Conservation (phyloP, 331 rosid genomes). For the Telfairia occidentalis region DNA sequence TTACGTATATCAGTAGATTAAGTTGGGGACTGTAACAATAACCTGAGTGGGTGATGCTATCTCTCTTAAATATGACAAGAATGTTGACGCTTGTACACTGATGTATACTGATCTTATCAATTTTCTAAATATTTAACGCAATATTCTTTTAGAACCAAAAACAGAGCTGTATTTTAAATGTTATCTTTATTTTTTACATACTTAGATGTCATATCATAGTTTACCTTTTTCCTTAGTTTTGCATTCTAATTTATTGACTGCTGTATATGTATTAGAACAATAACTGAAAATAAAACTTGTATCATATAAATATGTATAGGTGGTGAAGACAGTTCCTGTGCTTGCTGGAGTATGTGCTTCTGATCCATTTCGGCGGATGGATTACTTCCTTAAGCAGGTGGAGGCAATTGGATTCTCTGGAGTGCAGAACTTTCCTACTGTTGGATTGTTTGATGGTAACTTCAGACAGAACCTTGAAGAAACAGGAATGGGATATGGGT, state of each 20-base stretch:
- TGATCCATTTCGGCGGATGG: conserved; percentile 87
- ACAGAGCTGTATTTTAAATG: neutral
- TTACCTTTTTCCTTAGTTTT: neutral
- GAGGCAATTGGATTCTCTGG: conserved; percentile 81
- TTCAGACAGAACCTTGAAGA: conserved; percentile 91
- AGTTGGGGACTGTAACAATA: neutral
- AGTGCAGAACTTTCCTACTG: conserved; percentile 93
- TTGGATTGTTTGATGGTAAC: conserved; percentile 82
- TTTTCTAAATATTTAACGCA: neutral
- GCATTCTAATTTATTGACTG: neutral
- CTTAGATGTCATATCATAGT: neutral
- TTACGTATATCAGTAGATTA: neutral
- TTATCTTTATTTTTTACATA: neutral
- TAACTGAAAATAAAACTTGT: neutral
- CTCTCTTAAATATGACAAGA: neutral
- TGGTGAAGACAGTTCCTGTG: conserved; percentile 72
- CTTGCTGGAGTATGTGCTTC: conserved; percentile 89
- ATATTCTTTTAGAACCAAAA: neutral
- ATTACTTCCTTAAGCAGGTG: conserved; percentile 69
- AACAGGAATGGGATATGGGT: conserved; percentile 95
- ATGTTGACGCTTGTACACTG: neutral
- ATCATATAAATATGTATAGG: conserved; percentile 28
- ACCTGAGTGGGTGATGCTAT: neutral
- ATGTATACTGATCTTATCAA: neutral
- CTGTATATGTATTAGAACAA: neutral